phyloP scores from a whole-genome alignment of 176 grass and related monocot genomes.

The Ananas comosus region DNA sequence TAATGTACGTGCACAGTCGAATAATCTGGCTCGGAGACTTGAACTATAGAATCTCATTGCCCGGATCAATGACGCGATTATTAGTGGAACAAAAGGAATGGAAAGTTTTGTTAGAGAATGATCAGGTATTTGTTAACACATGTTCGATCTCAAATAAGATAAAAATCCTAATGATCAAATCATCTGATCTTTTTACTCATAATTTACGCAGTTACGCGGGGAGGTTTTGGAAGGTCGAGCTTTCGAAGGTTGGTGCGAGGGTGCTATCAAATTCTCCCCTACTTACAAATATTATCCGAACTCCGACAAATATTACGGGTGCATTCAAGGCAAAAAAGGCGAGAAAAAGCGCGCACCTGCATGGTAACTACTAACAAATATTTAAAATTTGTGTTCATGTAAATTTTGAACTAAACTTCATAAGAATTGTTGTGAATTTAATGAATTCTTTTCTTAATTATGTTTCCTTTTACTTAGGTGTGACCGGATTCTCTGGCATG shows the following conservation, averaged over 20 bases:
- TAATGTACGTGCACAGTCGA: slow-evolving; percentile 26
- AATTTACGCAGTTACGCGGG: slow-evolving; percentile 14
- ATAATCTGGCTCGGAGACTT: slow-evolving; percentile 67
- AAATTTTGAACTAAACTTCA: no score
- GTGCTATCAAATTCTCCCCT: slow-evolving; percentile 45
- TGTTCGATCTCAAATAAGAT: background rate
- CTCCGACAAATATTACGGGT: slow-evolving; percentile 63
- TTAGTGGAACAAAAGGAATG: slow-evolving; percentile 57
- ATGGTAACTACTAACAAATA: slow-evolving; percentile 24
- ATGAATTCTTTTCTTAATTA: background rate
- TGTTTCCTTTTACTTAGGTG: slow-evolving; percentile 23
- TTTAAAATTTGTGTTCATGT: background rate
- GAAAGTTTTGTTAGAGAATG: slow-evolving; percentile 57
- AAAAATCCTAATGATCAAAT: background rate
- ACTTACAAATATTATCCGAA: slow-evolving; percentile 75
- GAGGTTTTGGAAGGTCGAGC: slow-evolving; percentile 35
- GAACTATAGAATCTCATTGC: slow-evolving; percentile 77
- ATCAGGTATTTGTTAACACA: slow-evolving; percentile 33
- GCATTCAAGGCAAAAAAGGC: slow-evolving; percentile 19
- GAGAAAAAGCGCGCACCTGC: slow-evolving; percentile 68
- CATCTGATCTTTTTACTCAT: background rate
- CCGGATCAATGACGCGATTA: slow-evolving; percentile 45
- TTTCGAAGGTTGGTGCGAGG: slow-evolving; percentile 61
- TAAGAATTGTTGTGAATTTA: no score
- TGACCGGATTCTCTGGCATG: slow-evolving; percentile 62